Base-by-base conservation (phyloP, 225 moss, liverwort and hornwort genomes). In the Pseudoscleropodium purum region DNA sequence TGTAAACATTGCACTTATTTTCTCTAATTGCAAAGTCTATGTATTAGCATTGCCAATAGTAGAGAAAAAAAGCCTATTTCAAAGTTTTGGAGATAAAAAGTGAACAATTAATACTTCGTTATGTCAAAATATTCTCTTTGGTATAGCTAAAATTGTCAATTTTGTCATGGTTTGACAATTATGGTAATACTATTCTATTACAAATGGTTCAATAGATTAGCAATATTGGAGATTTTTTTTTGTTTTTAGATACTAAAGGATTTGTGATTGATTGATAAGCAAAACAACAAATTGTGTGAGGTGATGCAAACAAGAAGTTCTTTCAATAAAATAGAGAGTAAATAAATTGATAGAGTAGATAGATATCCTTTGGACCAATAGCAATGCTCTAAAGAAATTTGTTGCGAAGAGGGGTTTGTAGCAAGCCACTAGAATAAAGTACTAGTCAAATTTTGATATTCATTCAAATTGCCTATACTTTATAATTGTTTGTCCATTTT, bases 1-100 rank as follows among this genome's bases (percentile, higher is more conserved):
- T 75, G 7, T 75, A 75, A n/a, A 72, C 6, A 45, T 10, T 45
- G 4, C 10, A 10, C 30, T 11, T 17, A 5, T 27, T 29, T 7
- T 30, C 1, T 75, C 11, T 31, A 49, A 75, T 75, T 75, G 75
- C 12, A 49, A 1, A 31, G 0, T 4, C 2, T 6, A 31, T 31
- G 0, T 11, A 47, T 31, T 7, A 31, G 3, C 31, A 49, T 18
- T 0, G 6, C 9, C 7, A 75, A 0, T 0, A 33, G 0, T 75
- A 31, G 2, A 2, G 0, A 2, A 49, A 75, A 20, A 19, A 49
- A 31, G 4, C 6, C 1, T 47, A 0, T 12, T 31, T 47, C 0
- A 30, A 0, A 51, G 13, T 51, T 33, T 75, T 19, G 1, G 4
- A 4, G 4, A 31, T 49, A 31, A 29, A 18, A 47, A 75, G 31